phyloP scores from a whole-genome alignment of 805 yeast species.

The Metschnikowia santaceciliae region DNA sequence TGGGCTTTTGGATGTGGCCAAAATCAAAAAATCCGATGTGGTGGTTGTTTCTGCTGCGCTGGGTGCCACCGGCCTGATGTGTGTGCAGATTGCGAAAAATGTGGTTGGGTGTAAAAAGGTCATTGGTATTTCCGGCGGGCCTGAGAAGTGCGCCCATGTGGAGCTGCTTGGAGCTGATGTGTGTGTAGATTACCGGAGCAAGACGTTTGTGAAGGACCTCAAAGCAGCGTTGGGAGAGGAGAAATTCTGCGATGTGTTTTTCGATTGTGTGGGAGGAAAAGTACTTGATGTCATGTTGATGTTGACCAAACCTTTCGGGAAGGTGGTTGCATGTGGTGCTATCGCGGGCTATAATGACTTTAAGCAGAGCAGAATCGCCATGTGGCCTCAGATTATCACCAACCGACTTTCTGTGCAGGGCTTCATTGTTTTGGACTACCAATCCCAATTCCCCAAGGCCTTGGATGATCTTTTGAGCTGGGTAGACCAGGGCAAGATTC shows the following conservation, averaged over 20 bases:
- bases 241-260: conserved; percentile 19
- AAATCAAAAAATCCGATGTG: conserved; percentile 40
- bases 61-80: conserved; percentile 64
- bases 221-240: conserved; percentile 2
- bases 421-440: conserved; percentile 20
- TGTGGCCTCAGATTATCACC: conserved; percentile 42
- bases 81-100: conserved; percentile 53
- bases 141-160: conserved; percentile 50
- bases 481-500: conserved; percentile 19
- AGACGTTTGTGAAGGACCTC: conserved; percentile 1
- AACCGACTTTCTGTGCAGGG: conserved; percentile 32
- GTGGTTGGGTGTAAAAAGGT: conserved; percentile 50
- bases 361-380: conserved; percentile 32
- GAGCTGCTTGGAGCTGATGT: conserved; percentile 52
- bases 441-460: conserved; percentile 32
- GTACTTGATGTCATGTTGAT: conserved; percentile 19
- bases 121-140: conserved; percentile 59
- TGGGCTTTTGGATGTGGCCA: conserved; percentile 47
- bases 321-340: conserved; percentile 56
- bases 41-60: conserved; percentile 61
- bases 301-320: conserved; percentile 26
- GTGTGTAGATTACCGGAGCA: conserved; percentile 44
- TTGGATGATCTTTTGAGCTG: conserved; percentile 9
- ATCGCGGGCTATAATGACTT: conserved; percentile 53
- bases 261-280: conserved; percentile 25